These are phyloP conservation scores for Brachypodium distachyon DNA, from an alignment of 202 grass and related monocot species.

Conservation along the genomic window DNA sequence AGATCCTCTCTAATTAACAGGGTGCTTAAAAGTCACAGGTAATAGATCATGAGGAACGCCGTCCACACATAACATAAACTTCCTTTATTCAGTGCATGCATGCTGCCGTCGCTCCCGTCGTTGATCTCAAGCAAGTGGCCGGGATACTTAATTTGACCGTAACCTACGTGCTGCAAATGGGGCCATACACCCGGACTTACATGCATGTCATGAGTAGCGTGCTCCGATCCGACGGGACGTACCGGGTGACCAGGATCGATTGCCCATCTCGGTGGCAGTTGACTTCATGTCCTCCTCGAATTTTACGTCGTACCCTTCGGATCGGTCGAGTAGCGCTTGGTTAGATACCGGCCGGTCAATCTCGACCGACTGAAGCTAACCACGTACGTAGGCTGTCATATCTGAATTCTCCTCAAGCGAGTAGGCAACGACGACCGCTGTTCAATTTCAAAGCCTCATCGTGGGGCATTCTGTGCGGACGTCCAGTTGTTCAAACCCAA, in stretches of 20 bases:
- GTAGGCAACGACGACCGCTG: neutral
- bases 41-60: neutral
- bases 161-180: too few relatives aligned
- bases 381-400: neutral
- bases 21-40: neutral
- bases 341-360: neutral
- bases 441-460: too few relatives aligned
- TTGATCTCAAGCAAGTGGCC: neutral
- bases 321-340: neutral
- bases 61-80: neutral
- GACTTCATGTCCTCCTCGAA: neutral
- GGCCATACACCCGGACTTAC: too few relatives aligned
- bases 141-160: neutral
- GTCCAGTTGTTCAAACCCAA: too few relatives aligned
- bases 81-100: neutral
- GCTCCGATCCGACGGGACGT: neutral
- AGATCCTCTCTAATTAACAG: neutral
- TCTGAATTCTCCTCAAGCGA: neutral
- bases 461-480: too few relatives aligned
- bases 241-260: neutral
- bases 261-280: neutral
- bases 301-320: neutral
- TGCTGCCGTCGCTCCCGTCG: neutral
- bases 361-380: neutral
- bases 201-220: neutral